phyloP scores from a whole-genome alignment of 352 stramenopile genomes.

The Paralagenidium karlingii region DNA sequence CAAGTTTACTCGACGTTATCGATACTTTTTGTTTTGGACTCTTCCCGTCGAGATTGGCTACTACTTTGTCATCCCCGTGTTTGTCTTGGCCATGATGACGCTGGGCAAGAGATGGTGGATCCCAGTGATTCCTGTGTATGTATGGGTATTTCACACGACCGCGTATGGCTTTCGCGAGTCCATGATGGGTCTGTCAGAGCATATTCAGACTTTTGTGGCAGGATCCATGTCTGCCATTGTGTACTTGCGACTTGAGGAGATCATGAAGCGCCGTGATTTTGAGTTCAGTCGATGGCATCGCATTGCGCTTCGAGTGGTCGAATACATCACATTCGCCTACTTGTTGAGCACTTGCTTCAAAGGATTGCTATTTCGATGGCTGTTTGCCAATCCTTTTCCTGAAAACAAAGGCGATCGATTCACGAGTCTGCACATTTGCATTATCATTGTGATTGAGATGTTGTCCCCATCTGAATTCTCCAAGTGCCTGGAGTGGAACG shows the following conservation, averaged over 20 bases:
- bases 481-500: conserved; percentile 20
- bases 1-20: conserved; percentile 20
- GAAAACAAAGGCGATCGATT: conserved; percentile 15
- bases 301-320: conserved; percentile 9
- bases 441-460: conserved; percentile 23
- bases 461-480: conserved; percentile 17
- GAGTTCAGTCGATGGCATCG: conserved; percentile 10
- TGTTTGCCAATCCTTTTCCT: conserved; percentile 8
- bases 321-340: conserved; percentile 9
- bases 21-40: conserved; percentile 42
- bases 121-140: conserved; percentile 12
- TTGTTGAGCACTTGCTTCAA: conserved; percentile 20
- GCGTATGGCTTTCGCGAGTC: conserved; percentile 13
- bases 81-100: conserved; percentile 9
- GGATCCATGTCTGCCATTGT: conserved; percentile 24
- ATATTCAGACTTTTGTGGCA: conserved; percentile 24
- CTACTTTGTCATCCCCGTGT: conserved; percentile 36
- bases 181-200: conserved; percentile 7
- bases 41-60: conserved; percentile 33
- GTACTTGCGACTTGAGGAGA: conserved; percentile 14
- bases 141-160: conserved; percentile 14
- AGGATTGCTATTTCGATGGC: conserved; percentile 25
- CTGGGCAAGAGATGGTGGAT: conserved; percentile 20
- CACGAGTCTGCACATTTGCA: conserved; percentile 12
- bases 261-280: conserved; percentile 14